These are phyloP conservation scores for Zymoseptoria pseudotritici DNA, from an alignment of 2,329 filamentous ascomycete species.

Conservation along the genomic window DNA sequence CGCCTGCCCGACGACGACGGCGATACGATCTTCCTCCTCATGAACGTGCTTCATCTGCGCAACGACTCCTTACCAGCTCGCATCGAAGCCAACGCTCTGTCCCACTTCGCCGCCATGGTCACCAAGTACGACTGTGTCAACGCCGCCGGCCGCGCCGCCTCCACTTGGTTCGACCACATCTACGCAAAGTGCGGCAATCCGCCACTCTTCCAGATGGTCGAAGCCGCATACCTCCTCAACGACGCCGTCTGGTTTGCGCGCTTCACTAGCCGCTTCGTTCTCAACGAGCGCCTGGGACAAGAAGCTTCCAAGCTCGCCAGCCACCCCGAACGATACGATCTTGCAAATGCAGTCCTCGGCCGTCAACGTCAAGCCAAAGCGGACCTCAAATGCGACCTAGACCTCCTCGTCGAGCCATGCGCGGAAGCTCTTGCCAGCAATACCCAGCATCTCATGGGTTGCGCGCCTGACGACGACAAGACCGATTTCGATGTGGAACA, in stretches of 20 bases:
- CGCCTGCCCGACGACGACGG: constrained; percentile 19
- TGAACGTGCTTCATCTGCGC: constrained; percentile 23
- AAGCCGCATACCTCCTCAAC: constrained; percentile 21
- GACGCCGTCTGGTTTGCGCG: constrained; percentile 25
- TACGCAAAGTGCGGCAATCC: constrained; percentile 9
- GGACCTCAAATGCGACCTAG: constrained; percentile 16
- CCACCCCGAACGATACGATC: constrained; percentile 2
- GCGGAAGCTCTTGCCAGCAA: constrained; percentile 18
- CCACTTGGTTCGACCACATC: constrained; percentile 24
- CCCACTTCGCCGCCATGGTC: constrained; percentile 16
- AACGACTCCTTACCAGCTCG: constrained; percentile 21
- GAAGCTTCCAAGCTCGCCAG: constrained; percentile 1
- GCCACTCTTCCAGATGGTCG: constrained; percentile 15
- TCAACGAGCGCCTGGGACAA: constrained; percentile 5
- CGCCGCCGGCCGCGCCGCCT: constrained; percentile 18
- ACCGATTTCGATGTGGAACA: constrained; percentile 8
- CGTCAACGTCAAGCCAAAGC: constrained; percentile 9
- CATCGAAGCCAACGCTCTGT: constrained; percentile 15
- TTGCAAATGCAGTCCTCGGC: constrained; percentile 11
- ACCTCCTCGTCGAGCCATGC: constrained; percentile 21
- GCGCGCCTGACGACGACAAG: constrained; percentile 20
- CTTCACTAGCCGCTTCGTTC: constrained; percentile 21
- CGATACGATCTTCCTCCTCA: constrained; percentile 20
- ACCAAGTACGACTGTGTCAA: constrained; percentile 21
- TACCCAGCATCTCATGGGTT: constrained; percentile 23